Conservation (phyloP, 1,139 yeast genomes). For the Kodamaea sp. region DNA sequence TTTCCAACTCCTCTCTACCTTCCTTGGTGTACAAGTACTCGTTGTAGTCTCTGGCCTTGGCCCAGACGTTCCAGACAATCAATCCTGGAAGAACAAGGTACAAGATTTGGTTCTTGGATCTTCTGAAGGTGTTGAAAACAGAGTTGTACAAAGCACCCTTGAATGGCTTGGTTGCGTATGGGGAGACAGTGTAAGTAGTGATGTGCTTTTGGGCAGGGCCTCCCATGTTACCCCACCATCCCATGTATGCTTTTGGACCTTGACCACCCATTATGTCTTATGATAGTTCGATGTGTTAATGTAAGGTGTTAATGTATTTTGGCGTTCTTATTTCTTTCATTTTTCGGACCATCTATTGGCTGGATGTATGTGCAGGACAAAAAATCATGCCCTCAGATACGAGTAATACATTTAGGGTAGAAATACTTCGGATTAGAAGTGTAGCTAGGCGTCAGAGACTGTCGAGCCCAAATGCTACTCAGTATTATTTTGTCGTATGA, state of each 20-base stretch:
- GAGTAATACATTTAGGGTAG: no score
- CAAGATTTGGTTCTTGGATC: constrained; percentile 84
- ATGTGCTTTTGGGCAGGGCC: constrained; percentile 87
- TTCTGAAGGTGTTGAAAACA: constrained; percentile 91
- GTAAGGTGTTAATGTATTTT: constrained; percentile 8
- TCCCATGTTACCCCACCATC: constrained; percentile 95
- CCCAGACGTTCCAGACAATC: constrained; percentile 86
- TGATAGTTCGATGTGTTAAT: constrained; percentile 7
- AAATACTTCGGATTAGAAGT: no score
- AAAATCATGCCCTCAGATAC: no score
- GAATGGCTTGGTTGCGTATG: constrained; percentile 90
- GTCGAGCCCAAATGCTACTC: no score
- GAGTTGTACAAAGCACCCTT: constrained; percentile 86
- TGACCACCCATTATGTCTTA: constrained; percentile 75
- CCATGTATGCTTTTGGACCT: constrained; percentile 81
- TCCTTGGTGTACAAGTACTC: constrained; percentile 96
- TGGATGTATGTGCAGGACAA: constrained; percentile 14
- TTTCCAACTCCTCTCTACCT: constrained; percentile 91
- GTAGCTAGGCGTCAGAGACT: no score
- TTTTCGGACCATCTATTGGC: constrained; percentile 15
- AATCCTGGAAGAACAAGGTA: constrained; percentile 77
- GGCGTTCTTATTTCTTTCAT: constrained; percentile 9
- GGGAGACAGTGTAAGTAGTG: constrained; percentile 86
- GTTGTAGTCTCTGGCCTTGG: constrained; percentile 85
- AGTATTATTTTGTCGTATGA: no score